Evolutionary conservation across 495 filamentous ascomycete genomes (phyloP), one percentile per base, ranked within the genome.

Genomic region (Talaromyces stipitatus): DNA sequence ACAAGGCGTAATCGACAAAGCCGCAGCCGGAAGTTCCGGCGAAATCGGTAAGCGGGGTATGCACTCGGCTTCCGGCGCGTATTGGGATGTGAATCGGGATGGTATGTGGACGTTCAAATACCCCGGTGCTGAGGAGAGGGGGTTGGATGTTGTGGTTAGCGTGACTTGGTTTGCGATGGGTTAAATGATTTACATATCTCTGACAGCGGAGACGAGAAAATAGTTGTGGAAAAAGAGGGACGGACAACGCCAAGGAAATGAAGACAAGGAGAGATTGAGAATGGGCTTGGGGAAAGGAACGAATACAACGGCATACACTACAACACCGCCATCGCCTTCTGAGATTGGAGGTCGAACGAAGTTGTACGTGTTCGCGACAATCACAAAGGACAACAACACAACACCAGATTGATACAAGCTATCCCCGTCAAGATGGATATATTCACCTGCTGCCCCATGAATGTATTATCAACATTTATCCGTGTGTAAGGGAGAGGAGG

Each of bases 41-140:
- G 76, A 87, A 67, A 83, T 82, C 24, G 92, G 91, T 43, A 84
- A 91, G 58, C 82, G 92, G 52, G 94, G 94, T 41, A 96, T 98
- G 94, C 94, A 98, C 78, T 89, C 85, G 59, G 94, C 94, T 14
- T 89, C 87, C 1, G 94, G 90, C 38, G 95, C 91, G 2, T 98
- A 88, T 78, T 98, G 94, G 94, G 92, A 97, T 68, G 90, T 94
- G 64, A 92, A 95, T 78, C 90, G 85, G 57, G 94, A 98, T 65
- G 94, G 94, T 53, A 96, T 95, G 88, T 98, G 90, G 90, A 96
- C 85, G 66, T 95, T 85, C 77, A 97, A 98, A 77, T 96, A 89
- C 68, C 88, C 92, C 62, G 89, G 82, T 54, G 87, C 83, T 20
- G 89, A 91, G 72, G 82, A 74, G 67, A 87, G 83, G 77, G 94